These are phyloP conservation scores for Ogataea angusta DNA, from an alignment of 805 yeast genomes.

Conservation along the genomic window DNA sequence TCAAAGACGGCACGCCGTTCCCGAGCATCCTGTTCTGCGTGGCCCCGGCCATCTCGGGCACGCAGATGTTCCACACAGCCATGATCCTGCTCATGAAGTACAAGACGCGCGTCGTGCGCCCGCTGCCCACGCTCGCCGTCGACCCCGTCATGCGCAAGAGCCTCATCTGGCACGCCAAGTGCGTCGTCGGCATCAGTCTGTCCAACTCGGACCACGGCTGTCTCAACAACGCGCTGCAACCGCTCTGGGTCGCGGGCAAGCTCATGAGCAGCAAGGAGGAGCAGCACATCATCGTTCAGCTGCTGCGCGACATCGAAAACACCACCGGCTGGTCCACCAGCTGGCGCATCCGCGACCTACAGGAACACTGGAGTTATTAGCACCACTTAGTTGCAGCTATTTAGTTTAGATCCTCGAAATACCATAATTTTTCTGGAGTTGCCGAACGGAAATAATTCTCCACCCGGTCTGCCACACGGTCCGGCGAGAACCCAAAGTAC, in stretches of 20 bases:
- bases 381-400: not conserved
- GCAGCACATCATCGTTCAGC: conserved; percentile 22
- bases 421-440: conserved; percentile 22
- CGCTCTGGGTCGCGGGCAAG: conserved; percentile 28
- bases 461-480: conserved; percentile 66
- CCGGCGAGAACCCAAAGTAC: conserved; percentile 84
- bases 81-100: conserved; percentile 37
- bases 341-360: conserved; percentile 21
- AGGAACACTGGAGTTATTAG: conserved; percentile 20
- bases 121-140: conserved; percentile 6
- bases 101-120: conserved; percentile 32
- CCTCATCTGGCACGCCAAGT: conserved; percentile 36
- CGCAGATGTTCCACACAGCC: conserved; percentile 40
- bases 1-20: conserved; percentile 32
- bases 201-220: conserved; percentile 30
- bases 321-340: conserved; percentile 26
- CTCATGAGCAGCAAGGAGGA: conserved; percentile 26
- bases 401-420: conserved; percentile 31
- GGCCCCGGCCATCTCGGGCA: conserved; percentile 40
- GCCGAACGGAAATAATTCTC: conserved; percentile 22
- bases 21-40: conserved; percentile 38
- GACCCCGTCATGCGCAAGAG: conserved; percentile 18
- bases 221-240: conserved; percentile 27
- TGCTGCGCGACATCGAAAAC: conserved; percentile 22
- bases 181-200: conserved; percentile 34